Evolutionary conservation across 2,329 filamentous ascomycete species (phyloP).

Genomic region (Bipolaris sorokiniana): DNA sequence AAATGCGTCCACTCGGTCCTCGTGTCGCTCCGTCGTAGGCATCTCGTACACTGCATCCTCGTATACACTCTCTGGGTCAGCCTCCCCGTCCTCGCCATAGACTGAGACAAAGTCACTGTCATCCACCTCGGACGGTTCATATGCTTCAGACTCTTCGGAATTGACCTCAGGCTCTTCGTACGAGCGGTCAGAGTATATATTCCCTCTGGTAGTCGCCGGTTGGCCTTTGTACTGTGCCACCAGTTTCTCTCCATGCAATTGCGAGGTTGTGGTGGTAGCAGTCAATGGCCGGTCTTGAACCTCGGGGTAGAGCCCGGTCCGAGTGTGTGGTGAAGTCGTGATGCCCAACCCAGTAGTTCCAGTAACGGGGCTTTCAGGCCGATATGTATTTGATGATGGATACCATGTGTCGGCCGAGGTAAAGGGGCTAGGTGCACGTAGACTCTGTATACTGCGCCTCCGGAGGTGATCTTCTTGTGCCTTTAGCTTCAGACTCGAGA

Average conservation of each 20-base stretch:
- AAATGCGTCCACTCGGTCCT: conserved; percentile 92
- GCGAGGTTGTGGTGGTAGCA: conserved; percentile 24
- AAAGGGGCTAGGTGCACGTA: conserved; percentile 79
- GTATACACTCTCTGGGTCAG: conserved; percentile 48
- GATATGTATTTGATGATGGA: conserved; percentile 46
- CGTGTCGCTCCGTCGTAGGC: conserved; percentile 67
- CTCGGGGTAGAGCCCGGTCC: conserved; percentile 31
- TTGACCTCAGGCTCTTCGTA: conserved; percentile 35
- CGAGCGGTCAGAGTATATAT: conserved; percentile 9
- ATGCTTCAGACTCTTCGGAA: conserved; percentile 27
- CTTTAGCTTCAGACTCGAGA: conserved; percentile 78
- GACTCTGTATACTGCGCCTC: conserved; percentile 75
- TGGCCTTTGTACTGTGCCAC: conserved; percentile 12
- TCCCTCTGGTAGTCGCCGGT: not conserved
- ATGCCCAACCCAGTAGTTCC: conserved; percentile 41
- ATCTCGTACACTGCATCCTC: conserved; percentile 53
- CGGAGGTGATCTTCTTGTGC: conserved; percentile 80
- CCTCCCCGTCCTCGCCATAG: conserved; percentile 35
- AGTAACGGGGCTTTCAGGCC: conserved; percentile 29
- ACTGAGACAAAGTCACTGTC: conserved; percentile 43
- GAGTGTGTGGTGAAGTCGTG: conserved; percentile 33
- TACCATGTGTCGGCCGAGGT: conserved; percentile 72
- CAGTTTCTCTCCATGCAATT: conserved; percentile 27
- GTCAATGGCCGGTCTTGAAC: conserved; percentile 12
- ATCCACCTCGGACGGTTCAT: conserved; percentile 36